Conservation (phyloP, 2,329 filamentous ascomycete species). For the Raffaelea albimanens region DNA sequence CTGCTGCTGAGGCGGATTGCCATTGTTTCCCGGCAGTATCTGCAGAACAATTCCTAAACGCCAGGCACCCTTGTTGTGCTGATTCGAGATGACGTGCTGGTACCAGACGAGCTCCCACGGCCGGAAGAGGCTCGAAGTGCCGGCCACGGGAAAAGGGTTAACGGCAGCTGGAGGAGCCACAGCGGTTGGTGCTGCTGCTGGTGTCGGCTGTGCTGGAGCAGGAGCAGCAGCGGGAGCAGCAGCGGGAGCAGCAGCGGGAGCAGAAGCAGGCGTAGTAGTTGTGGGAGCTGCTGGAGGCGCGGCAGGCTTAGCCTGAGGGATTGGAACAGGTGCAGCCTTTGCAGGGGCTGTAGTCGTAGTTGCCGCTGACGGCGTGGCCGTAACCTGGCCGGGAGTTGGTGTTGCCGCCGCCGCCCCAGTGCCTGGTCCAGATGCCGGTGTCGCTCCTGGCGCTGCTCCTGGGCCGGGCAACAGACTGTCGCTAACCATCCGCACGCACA, state of each 20-base stretch:
- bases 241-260: conserved; percentile 4
- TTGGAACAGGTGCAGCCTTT: too few relatives aligned
- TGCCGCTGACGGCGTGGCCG: too few relatives aligned
- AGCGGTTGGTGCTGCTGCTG: neutral
- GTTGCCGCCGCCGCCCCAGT: too few relatives aligned
- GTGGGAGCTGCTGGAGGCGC: neutral
- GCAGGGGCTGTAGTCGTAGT: too few relatives aligned
- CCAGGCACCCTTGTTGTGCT: conserved; percentile 20
- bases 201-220: too few relatives aligned
- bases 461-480: too few relatives aligned
- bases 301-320: too few relatives aligned
- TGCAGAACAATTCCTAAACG: conserved; percentile 23
- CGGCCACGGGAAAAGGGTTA: neutral
- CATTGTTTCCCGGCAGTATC: conserved; percentile 9
- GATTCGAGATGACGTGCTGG: conserved; percentile 20
- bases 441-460: too few relatives aligned
- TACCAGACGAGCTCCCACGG: conserved; percentile 27
- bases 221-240: neutral
- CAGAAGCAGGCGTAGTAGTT: neutral
- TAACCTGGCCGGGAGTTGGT: too few relatives aligned
- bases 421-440: too few relatives aligned
- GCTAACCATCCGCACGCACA: conserved; percentile 29
- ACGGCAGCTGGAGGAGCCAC: neutral
- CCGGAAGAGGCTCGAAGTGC: conserved; percentile 18
- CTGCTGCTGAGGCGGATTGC: neutral